phyloP scores from a whole-genome alignment of 305 asterid species.

The Fraxinus sp. region DNA sequence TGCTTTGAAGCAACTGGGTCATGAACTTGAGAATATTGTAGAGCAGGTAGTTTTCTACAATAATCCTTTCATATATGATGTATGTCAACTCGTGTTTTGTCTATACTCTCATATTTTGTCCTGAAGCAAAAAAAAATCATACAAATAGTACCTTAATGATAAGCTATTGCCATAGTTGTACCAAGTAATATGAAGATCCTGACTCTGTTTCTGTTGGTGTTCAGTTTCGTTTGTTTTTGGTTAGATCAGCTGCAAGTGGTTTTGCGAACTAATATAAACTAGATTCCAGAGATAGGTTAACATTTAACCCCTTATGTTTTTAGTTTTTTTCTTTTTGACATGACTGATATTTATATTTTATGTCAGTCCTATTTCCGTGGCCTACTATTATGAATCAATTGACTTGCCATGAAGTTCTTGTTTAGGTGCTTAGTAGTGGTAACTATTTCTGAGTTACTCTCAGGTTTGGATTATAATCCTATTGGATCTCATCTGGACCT shows the following conservation, averaged over 20 bases:
- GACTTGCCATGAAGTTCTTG: not conserved
- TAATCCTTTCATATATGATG: conserved; percentile 13
- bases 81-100: not conserved
- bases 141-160: not conserved
- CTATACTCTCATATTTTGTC: not conserved
- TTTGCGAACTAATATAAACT: not conserved
- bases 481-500: not conserved
- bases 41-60: conserved; percentile 67
- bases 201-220: conserved; percentile 5
- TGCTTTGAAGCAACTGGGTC: conserved; percentile 84
- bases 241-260: conserved; percentile 4
- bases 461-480: not conserved
- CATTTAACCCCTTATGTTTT: not conserved
- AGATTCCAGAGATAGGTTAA: not conserved
- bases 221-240: conserved; percentile 13
- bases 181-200: not conserved
- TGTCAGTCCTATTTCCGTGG: not conserved
- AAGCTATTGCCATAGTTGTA: not conserved
- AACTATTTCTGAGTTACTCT: conserved; percentile 1
- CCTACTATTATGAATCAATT: not conserved
- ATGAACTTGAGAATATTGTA: conserved; percentile 77
- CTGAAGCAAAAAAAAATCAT: not conserved
- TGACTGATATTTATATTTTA: not conserved
- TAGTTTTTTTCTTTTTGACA: not conserved
- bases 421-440: conserved; percentile 1